Evolutionary conservation across 331 rosid genomes (phyloP).

Genomic region (Quercus phellos): DNA sequence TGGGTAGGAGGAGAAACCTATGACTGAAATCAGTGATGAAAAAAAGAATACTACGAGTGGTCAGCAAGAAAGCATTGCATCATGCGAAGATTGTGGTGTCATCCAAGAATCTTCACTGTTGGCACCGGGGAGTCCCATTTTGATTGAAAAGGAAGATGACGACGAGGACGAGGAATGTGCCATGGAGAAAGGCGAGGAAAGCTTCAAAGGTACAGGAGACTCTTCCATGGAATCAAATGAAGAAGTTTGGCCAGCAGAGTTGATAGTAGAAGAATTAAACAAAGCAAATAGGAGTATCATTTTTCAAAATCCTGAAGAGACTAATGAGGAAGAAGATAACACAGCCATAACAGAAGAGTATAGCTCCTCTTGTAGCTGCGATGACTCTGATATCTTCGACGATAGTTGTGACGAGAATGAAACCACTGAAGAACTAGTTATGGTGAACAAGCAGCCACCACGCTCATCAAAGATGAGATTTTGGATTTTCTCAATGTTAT

Average conservation of each 20-base stretch:
- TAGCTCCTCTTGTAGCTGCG: neutral
- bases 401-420: neutral
- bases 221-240: slow-evolving; percentile 25
- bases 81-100: neutral
- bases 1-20: slow-evolving; percentile 25
- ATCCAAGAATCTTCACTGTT: neutral
- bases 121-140: neutral
- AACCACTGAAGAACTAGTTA: neutral
- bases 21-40: neutral
- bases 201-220: slow-evolving; percentile 22
- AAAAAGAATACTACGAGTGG: neutral
- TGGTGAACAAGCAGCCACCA: neutral
- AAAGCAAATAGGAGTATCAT: neutral
- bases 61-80: slow-evolving; percentile 27
- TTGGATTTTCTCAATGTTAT: slow-evolving; percentile 25
- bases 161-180: neutral
- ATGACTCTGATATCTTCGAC: neutral
- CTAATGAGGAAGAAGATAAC: neutral
- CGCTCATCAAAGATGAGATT: neutral
- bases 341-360: neutral
- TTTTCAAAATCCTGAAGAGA: neutral
- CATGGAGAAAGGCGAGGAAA: slow-evolving; percentile 10
- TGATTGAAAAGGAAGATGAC: neutral
- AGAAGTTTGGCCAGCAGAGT: slow-evolving; percentile 27
- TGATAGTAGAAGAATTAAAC: slow-evolving; percentile 11